Base-by-base conservation (phyloP, 495 filamentous ascomycete species). In the Platismatia glauca region DNA sequence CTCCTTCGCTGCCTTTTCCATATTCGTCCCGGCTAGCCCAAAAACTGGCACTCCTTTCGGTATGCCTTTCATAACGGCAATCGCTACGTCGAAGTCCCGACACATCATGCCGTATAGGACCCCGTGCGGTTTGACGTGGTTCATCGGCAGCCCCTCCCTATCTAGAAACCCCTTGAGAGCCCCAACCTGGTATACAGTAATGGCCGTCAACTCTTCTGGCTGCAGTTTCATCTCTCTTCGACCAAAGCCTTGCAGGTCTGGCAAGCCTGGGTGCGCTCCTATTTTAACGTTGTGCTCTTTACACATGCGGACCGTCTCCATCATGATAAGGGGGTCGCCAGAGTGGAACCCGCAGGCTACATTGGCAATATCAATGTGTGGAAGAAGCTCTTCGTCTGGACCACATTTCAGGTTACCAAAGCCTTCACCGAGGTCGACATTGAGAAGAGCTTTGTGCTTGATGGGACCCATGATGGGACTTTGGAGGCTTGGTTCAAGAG, bases 71-170 rank as follows among this genome's bases (percentile, higher is more conserved):
- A 79, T 76, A 2, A 85, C 79, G 6, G 82, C 83, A 41, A 73
- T 71, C 31, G 81, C 79, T 9, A 78, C 72, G 43, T 76, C 74
- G 38, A 74, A 69, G 60, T 84, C 81, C 22, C 78, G 71, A 62
- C 79, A 80, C 76, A 82, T 81, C 75, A 82, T 82, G 27, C 79
- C 78, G 64, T 81, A 84, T 0, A 84, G 70, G 31, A 78, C 73
- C 7, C 81, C 80, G 63, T 85, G 81, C 18, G 82, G 81, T 66
- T 87, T 87, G 50, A 86, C 79, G 61, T 87, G 84, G 63, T 83
- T 73, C 46, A 87, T 68, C 7, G 72, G 73, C 6, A 84, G 71
- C 9, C 73, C 77, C 68, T 86, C 84, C 0, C 74, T 73, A 33
- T 82, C 77, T 20, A 86, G 69, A 56, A 85, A 82, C 6, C 68